A percentile compares a stretch with the other conserved stretches of the same genome.
Conservation (phyloP, 2,329 filamentous ascomycete species). For the Leptographium procerum region DNA sequence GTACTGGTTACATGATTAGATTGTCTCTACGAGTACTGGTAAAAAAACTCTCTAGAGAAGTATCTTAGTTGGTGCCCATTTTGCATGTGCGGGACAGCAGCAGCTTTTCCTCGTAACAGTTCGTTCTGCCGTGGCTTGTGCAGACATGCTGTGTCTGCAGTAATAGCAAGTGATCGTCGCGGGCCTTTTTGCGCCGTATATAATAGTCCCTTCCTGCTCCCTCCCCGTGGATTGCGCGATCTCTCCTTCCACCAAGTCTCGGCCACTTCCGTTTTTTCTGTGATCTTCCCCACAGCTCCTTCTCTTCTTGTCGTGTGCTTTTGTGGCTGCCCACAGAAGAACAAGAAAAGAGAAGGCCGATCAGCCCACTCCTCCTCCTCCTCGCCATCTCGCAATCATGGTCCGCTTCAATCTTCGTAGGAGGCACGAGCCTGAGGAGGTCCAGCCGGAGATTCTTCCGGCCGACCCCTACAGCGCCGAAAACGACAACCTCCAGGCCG, state of each 20-base stretch:
- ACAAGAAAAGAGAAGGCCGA: neutral
- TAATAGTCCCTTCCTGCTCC: neutral
- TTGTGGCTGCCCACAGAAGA: neutral
- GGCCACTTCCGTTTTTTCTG: neutral
- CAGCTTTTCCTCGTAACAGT: no score
- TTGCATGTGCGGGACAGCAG: neutral
- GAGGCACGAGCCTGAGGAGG: conserved; percentile 33
- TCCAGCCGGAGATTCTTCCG: conserved; percentile 23
- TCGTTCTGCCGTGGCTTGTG: no score
- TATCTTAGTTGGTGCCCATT: neutral
- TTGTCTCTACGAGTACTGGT: no score
- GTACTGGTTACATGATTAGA: neutral
- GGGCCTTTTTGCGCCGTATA: neutral
- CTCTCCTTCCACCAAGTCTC: neutral
- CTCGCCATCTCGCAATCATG: conserved; percentile 9
- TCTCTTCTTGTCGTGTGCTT: neutral
- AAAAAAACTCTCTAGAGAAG: neutral
- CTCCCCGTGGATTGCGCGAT: neutral
- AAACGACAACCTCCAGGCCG: neutral
- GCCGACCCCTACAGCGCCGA: conserved; percentile 1
- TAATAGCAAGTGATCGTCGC: neutral
- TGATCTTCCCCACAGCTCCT: neutral
- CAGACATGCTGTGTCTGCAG: neutral
- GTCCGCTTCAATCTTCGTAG: conserved; percentile 24
- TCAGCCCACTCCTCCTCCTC: no score